Conservation (phyloP, 164 flowering plant species). For the Platanus orientalis region DNA sequence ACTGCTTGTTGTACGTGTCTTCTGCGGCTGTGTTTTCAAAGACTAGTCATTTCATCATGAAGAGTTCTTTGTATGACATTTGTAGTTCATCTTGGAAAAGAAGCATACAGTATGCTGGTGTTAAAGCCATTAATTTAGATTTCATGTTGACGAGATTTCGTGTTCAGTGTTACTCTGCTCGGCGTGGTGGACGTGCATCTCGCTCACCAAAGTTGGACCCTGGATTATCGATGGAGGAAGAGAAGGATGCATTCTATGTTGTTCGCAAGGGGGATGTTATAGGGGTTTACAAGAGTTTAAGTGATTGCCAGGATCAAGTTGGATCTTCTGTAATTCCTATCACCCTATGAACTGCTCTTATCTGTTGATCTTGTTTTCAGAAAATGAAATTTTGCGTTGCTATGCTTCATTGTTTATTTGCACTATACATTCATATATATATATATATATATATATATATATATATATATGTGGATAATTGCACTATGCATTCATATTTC, state of each 20-base stretch:
- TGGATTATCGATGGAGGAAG: slow-evolving; percentile 40
- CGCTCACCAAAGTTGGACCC: slow-evolving; percentile 22
- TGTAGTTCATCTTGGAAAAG: slow-evolving; percentile 27
- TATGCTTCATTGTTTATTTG: background rate
- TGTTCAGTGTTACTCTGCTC: slow-evolving; percentile 45
- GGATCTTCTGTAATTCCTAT: slow-evolving; percentile 52
- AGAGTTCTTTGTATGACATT: slow-evolving; percentile 21
- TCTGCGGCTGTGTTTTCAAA: slow-evolving; percentile 34
- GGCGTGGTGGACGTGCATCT: slow-evolving; percentile 14
- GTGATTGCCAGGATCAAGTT: slow-evolving; percentile 84
- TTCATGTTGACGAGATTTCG: slow-evolving; percentile 29
- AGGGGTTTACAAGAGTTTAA: slow-evolving; percentile 68
- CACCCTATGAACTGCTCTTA: background rate
- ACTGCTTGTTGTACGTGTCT: slow-evolving; percentile 42
- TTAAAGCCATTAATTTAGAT: slow-evolving; percentile 26
- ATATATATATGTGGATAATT: too few species aligned
- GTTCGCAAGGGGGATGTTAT: slow-evolving; percentile 88
- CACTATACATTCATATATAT: too few species aligned
- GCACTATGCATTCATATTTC: too few species aligned
- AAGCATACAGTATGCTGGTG: slow-evolving; percentile 21
- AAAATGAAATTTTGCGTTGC: background rate
- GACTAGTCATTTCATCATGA: slow-evolving; percentile 22
- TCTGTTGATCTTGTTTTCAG: background rate
- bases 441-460: too few species aligned
- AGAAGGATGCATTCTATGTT: slow-evolving; percentile 67